These are phyloP conservation scores for Hypoxylon fuscum DNA, from an alignment of 495 filamentous ascomycete species.

Conservation along the genomic window DNA sequence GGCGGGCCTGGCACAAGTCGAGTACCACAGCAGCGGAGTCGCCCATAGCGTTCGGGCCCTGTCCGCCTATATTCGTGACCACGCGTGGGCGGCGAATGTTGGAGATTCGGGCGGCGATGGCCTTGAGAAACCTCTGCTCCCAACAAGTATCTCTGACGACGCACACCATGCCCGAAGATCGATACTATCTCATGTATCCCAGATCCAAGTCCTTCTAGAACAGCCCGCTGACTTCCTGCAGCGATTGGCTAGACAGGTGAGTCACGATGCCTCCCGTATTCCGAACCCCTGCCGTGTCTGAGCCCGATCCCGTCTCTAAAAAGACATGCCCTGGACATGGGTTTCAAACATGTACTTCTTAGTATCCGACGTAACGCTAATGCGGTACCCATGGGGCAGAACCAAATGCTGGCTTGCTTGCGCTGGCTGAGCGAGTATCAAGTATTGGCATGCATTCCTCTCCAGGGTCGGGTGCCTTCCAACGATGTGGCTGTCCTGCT, in stretches of 20 bases:
- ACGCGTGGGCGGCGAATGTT: not conserved
- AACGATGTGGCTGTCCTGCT: constrained; percentile 52
- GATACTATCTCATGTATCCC: not conserved
- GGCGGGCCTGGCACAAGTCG: not conserved
- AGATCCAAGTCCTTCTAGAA: not conserved
- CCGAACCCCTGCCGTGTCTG: not conserved
- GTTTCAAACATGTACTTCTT: not conserved
- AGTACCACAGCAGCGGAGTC: not conserved
- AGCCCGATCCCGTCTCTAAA: not conserved
- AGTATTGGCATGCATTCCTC: constrained; percentile 54
- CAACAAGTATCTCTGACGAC: not conserved
- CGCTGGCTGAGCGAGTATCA: constrained; percentile 57
- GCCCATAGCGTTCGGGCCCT: not conserved
- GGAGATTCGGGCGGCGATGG: not conserved
- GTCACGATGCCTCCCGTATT: not conserved
- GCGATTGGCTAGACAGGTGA: not conserved
- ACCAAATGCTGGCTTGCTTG: constrained; percentile 51
- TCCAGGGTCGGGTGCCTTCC: constrained; percentile 43
- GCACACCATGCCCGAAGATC: not conserved
- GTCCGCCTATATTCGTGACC: not conserved
- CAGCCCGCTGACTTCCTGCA: not conserved
- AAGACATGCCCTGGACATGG: not conserved
- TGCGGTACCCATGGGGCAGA: constrained; percentile 28
- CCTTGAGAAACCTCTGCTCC: not conserved
- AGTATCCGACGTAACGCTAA: not conserved